Evolutionary conservation across 2,329 filamentous ascomycete species (phyloP).

Genomic region (Endothia cerciana): DNA sequence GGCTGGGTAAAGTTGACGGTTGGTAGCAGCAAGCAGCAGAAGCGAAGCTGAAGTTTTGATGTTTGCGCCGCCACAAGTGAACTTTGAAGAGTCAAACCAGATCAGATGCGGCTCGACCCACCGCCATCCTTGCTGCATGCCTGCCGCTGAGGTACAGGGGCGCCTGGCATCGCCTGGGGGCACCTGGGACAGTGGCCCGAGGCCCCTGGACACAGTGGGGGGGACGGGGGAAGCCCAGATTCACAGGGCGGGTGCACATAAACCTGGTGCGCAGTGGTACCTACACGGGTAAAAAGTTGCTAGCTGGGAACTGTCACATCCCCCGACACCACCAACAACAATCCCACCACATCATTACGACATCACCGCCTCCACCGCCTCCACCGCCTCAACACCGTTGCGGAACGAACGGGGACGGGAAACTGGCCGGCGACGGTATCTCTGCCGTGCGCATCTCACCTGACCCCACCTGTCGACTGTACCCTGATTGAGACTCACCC

Average conservation of each 20-base stretch:
- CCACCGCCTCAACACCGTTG: not conserved
- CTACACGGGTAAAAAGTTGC: conserved; percentile 18
- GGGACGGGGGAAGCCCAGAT: not conserved
- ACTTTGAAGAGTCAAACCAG: not conserved
- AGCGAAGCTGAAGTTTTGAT: not conserved
- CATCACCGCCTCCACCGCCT: not conserved
- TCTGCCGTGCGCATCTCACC: not conserved
- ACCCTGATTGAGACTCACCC: not conserved
- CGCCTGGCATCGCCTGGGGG: not conserved
- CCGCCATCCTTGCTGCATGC: not conserved
- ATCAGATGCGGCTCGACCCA: not conserved
- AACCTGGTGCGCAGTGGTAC: not conserved
- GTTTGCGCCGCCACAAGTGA: not conserved
- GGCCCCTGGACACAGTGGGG: too few relatives aligned
- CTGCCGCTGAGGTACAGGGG: not conserved
- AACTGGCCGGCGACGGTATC: not conserved
- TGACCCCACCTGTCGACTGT: not conserved
- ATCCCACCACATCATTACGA: not conserved
- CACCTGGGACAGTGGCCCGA: too few relatives aligned
- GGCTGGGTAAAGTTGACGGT: not conserved
- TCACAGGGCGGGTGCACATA: not conserved
- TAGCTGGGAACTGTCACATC: not conserved
- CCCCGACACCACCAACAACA: not conserved
- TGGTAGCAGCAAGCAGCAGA: not conserved
- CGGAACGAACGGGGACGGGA: not conserved